Percentiles rank a stretch among this genome's conserved stretches.
phyloP scores from a whole-genome alignment of 495 filamentous ascomycete genomes.

The Tuber calosporum region DNA sequence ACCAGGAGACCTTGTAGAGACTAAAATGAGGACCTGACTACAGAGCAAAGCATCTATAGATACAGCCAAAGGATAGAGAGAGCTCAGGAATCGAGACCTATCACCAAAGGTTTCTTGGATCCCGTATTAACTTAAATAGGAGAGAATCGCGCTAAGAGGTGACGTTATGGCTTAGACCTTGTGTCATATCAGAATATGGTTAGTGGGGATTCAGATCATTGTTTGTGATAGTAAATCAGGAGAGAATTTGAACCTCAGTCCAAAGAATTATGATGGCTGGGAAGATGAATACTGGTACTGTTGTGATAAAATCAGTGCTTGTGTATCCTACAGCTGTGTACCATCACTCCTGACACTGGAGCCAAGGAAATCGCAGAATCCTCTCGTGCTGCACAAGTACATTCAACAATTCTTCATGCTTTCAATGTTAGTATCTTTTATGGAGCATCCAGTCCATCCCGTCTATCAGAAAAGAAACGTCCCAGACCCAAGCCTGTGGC shows the following conservation, averaged over 20 bases:
- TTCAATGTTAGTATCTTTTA: not conserved
- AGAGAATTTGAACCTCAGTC: not conserved
- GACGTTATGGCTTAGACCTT: too few species aligned
- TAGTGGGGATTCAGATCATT: not conserved
- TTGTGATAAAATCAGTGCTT: not conserved
- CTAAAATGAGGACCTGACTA: too few species aligned
- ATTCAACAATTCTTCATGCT: not conserved
- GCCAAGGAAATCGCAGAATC: not conserved
- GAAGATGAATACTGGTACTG: fast-evolving
- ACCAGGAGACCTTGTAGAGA: too few species aligned
- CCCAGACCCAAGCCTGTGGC: not conserved
- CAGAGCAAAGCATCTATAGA: too few species aligned
- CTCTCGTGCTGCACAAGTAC: not conserved
- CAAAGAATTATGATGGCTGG: not conserved
- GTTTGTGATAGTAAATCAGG: not conserved
- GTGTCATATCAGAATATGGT: not conserved
- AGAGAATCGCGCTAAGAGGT: too few species aligned
- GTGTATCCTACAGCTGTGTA: not conserved
- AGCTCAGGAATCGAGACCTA: too few species aligned
- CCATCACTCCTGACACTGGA: not conserved
- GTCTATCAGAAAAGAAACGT: not conserved
- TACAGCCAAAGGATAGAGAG: too few species aligned
- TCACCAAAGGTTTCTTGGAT: too few species aligned
- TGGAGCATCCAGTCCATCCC: too few species aligned
- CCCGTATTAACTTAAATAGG: too few species aligned